Conservation (phyloP, 176 grass and related monocot species). For the Rhynchospora breviuscula region DNA sequence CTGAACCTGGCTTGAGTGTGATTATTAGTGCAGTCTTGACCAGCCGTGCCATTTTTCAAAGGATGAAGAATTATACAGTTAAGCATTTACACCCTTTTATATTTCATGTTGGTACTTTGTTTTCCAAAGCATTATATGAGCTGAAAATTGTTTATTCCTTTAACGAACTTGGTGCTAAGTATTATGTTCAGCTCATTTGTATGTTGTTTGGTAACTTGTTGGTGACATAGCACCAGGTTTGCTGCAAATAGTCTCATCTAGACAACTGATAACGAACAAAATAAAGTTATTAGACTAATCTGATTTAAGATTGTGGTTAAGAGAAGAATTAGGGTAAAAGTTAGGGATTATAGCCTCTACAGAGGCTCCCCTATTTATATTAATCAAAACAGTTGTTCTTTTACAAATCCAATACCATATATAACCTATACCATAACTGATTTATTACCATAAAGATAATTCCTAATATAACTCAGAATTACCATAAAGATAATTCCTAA, state of each 20-base stretch:
- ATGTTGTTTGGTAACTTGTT: background rate
- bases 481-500: too few relatives aligned
- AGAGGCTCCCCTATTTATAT: too few relatives aligned
- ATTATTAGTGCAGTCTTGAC: slow-evolving; percentile 71
- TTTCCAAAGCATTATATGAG: background rate
- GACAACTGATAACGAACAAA: background rate
- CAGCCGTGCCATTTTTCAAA: slow-evolving; percentile 75
- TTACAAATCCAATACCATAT: too few relatives aligned
- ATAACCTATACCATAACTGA: too few relatives aligned
- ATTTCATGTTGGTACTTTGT: background rate
- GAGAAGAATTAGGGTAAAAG: too few relatives aligned
- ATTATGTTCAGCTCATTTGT: background rate
- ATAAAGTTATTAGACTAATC: background rate
- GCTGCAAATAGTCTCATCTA: background rate
- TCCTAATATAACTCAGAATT: too few relatives aligned
- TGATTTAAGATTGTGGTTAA: too few relatives aligned
- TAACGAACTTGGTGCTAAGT: background rate
- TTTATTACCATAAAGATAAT: too few relatives aligned
- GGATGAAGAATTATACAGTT: slow-evolving; percentile 94
- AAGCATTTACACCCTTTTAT: background rate
- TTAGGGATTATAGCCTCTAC: too few relatives aligned
- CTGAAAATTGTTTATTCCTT: background rate
- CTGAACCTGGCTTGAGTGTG: slow-evolving; percentile 73
- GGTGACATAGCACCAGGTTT: background rate
- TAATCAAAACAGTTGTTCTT: too few relatives aligned